Percentiles rank a stretch among this genome's conserved stretches.
Evolutionary conservation across 108 stramenopile species (phyloP).

Genomic region (Nannochloropsis gaditana): DNA sequence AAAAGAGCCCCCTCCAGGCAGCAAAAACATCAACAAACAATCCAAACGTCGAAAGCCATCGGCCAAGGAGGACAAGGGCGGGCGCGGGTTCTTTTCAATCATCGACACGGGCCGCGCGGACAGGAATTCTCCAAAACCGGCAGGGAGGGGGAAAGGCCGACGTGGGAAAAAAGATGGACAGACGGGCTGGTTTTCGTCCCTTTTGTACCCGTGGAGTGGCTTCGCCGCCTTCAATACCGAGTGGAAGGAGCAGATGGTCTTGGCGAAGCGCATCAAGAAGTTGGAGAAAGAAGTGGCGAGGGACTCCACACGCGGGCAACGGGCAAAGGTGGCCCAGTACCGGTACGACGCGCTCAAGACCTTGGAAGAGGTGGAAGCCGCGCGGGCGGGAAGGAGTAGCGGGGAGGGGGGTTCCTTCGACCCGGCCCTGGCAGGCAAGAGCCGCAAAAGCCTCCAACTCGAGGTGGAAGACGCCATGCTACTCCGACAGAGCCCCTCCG

Average conservation of each 20-base stretch:
- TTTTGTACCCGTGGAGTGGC: background rate
- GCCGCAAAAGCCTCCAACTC: background rate
- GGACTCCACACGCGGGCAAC: background rate
- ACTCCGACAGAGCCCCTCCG: background rate
- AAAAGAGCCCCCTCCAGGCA: background rate
- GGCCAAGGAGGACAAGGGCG: background rate
- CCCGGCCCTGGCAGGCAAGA: background rate
- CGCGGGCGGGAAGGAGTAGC: background rate
- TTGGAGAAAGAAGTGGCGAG: background rate
- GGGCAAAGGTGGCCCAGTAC: constrained; percentile 5
- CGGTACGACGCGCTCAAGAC: background rate
- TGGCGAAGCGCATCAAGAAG: background rate
- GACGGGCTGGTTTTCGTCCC: background rate
- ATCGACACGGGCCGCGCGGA: background rate
- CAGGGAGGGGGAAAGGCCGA: background rate
- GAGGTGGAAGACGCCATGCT: background rate
- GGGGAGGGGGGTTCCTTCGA: background rate
- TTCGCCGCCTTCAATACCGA: constrained; percentile 7
- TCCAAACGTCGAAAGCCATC: background rate
- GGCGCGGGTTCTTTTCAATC: background rate
- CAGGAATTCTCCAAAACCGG: background rate
- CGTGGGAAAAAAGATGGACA: background rate
- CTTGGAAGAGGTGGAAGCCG: background rate
- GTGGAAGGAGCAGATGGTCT: background rate
- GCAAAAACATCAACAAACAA: background rate